phyloP scores from a whole-genome alignment of 2,329 filamentous ascomycete species.

The Huntiella decipiens region DNA sequence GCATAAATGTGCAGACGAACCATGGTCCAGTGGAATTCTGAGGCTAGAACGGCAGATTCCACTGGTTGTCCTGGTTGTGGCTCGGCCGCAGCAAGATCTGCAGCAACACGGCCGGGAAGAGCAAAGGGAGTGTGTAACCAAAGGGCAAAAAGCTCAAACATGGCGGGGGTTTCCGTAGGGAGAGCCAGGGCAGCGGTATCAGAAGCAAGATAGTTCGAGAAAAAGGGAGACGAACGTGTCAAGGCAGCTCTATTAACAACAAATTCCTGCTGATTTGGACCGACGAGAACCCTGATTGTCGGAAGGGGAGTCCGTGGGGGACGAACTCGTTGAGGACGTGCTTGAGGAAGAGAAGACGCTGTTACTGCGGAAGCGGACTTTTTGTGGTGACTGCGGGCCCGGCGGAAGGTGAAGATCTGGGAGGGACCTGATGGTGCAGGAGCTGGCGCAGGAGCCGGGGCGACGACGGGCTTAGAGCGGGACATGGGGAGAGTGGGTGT shows the following conservation, averaged over 20 bases:
- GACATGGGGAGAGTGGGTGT: not conserved
- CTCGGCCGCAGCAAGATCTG: constrained; percentile 18
- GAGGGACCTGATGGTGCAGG: not conserved
- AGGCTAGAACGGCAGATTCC: constrained; percentile 16
- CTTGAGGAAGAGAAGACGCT: not conserved
- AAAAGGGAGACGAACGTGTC: constrained; percentile 28
- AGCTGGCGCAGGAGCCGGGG: not conserved
- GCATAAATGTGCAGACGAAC: constrained; percentile 40
- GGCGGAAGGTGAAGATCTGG: not conserved
- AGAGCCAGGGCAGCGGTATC: constrained; percentile 22
- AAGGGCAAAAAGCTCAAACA: constrained; percentile 34
- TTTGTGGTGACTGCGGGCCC: not conserved
- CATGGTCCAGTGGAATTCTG: constrained; percentile 34
- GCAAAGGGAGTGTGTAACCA: constrained; percentile 21
- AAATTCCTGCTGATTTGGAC: constrained; percentile 24
- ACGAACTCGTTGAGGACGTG: not conserved
- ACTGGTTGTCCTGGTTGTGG: constrained; percentile 11
- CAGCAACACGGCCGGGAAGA: constrained; percentile 26
- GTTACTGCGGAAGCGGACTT: constrained; percentile 1
- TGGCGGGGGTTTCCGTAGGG: constrained; percentile 28
- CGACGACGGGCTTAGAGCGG: not conserved
- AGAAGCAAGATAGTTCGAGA: constrained; percentile 26
- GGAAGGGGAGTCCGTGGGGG: constrained; percentile 6
- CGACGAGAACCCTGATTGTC: constrained; percentile 23
- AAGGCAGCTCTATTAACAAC: constrained; percentile 26